These are phyloP conservation scores for Hypomyces perniciosus DNA, from an alignment of 2,329 filamentous ascomycete genomes.

Conservation along the genomic window DNA sequence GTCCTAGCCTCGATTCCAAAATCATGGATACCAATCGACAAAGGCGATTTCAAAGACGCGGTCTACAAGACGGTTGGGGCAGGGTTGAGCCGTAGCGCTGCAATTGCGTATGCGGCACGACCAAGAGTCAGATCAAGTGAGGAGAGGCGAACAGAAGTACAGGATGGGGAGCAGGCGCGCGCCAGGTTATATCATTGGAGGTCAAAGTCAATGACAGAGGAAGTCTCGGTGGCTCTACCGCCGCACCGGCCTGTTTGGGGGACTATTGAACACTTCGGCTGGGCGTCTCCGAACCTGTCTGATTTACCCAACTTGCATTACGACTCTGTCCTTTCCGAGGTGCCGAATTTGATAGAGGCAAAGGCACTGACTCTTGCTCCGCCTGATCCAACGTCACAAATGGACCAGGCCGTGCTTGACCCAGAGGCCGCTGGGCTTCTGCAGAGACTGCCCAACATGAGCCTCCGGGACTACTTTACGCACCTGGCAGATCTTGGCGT, in stretches of 20 bases:
- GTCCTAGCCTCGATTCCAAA: slow-evolving; percentile 80
- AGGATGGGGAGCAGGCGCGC: slow-evolving; percentile 15
- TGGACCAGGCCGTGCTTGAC: slow-evolving; percentile 48
- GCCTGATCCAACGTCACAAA: slow-evolving; percentile 35
- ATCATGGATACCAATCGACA: slow-evolving; percentile 77
- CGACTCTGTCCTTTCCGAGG: slow-evolving; percentile 69
- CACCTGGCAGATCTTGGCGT: slow-evolving; percentile 65
- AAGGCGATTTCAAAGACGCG: slow-evolving; percentile 69
- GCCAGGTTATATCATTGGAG: not conserved
- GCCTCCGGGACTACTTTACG: slow-evolving; percentile 70
- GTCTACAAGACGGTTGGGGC: slow-evolving; percentile 72
- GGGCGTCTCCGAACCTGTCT: slow-evolving; percentile 71
- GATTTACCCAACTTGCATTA: slow-evolving; percentile 82
- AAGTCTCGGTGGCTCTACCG: slow-evolving; percentile 42
- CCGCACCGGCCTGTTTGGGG: slow-evolving; percentile 63
- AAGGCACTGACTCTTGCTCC: slow-evolving; percentile 84
- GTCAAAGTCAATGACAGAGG: slow-evolving; percentile 26
- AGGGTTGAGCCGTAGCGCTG: slow-evolving; percentile 68
- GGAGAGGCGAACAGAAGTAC: slow-evolving; percentile 14
- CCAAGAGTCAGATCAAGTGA: slow-evolving; percentile 23
- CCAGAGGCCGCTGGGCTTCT: slow-evolving; percentile 64
- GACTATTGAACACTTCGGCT: slow-evolving; percentile 77
- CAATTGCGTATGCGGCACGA: slow-evolving; percentile 64
- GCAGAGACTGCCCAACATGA: slow-evolving; percentile 64
- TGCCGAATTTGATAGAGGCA: slow-evolving; percentile 86